Evolutionary conservation across 495 filamentous ascomycete species (phyloP), one percentile per base, ranked within the genome.

Genomic region (Penicillium macrosclerotiorum): DNA sequence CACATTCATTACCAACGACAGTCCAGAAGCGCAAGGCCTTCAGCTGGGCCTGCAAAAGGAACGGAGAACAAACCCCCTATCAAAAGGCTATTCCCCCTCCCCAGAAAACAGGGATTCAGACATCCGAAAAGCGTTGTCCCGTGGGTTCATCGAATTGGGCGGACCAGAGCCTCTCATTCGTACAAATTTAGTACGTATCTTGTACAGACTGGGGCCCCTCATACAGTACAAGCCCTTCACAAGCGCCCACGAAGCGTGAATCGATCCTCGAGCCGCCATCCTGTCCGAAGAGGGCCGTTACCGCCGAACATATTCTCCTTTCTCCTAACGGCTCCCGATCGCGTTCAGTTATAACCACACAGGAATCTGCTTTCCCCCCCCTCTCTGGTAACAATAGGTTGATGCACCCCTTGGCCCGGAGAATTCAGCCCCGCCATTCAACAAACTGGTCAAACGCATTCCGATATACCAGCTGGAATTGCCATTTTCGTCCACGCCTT

Each of bases 151-250:
- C 47, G 52, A 42, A 51, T 50, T 59, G 45, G 60, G 42, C 53
- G 49, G 52, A 47, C 48, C 54, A 51, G 44, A 22, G 20, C 32
- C 25, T 56, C 46, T 50, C 55, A 42, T 58, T 60, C 42, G 59
- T 59, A 57, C 61, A 46, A n/a, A 52, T 52, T 64, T 59, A 58
- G 67, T 60, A 59, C 60, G 54, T 42, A 54, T 38, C 42, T 51
- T 48, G 53, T 57, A 62, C 55, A n/a, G 34, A 56, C 48, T 44
- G 49, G 49, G 48, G 51, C 60, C 62, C 46, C 54, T 50, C 52
- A 52, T 44, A 52, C n/a, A n/a, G n/a, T n/a, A n/a, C 47, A 57
- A 25, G 41, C 40, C 33, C 34, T 59, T 55, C 46, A 64, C 62
- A 59, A 56, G 51, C 55, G 50, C 59, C 51, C 45, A 52, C 41